These are phyloP conservation scores for Deinandra increscens DNA, from an alignment of 129 eudicot genomes.

Conservation along the genomic window DNA sequence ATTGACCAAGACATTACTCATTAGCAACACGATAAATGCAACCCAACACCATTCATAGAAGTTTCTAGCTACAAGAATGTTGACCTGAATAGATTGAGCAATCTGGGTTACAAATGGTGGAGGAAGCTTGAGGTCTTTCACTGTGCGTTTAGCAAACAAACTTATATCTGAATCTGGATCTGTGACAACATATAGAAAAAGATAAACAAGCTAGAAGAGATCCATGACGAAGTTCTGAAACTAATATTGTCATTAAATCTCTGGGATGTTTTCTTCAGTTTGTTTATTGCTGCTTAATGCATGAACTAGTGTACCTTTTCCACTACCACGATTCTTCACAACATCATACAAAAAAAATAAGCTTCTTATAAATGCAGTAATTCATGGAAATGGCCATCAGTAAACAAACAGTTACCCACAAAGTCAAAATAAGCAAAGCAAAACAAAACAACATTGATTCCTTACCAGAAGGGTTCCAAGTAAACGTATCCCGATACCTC, in stretches of 20 bases:
- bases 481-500: conserved; percentile 76
- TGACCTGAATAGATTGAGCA: conserved; percentile 88
- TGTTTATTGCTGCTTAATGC: not conserved
- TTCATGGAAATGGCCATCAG: conserved; percentile 4
- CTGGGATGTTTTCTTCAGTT: not conserved
- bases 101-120: conserved; percentile 86
- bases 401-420: not conserved
- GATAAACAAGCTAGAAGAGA: not conserved
- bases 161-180: conserved; percentile 86
- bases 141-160: conserved; percentile 77
- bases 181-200: conserved; percentile 27
- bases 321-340: conserved; percentile 2
- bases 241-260: not conserved
- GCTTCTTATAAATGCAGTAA: conserved; percentile 3
- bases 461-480: conserved; percentile 88
- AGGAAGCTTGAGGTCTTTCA: conserved; percentile 88
- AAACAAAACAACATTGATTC: not conserved
- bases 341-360: not conserved
- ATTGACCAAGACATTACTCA: not conserved
- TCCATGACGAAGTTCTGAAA: not conserved
- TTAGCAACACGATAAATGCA: conserved; percentile 6
- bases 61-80: conserved; percentile 14
- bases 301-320: conserved; percentile 2
- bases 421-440: not conserved
- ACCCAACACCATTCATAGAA: not conserved